These are phyloP conservation scores for Plasmodium knowlesi DNA, from an alignment of 169 alveolate genomes.

Conservation along the genomic window DNA sequence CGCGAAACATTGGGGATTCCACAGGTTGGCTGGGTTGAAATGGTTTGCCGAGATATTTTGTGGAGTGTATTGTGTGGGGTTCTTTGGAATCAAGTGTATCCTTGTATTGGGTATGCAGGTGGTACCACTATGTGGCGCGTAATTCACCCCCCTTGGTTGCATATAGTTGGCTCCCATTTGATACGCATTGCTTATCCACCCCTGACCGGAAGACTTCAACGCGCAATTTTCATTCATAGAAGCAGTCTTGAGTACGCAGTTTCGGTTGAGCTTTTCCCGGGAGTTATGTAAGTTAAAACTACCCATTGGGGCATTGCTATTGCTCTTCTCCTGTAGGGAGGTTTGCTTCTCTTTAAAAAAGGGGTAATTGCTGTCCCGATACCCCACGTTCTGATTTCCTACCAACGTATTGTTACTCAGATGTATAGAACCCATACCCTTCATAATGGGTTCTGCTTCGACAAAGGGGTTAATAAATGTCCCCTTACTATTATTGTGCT, in stretches of 20 bases:
- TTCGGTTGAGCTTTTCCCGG: neutral
- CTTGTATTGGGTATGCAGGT: neutral
- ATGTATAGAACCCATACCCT: conserved; percentile 2
- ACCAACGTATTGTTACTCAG: conserved; percentile 5
- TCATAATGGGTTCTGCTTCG: neutral
- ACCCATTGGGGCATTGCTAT: neutral
- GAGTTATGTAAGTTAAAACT: neutral
- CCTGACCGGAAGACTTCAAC: neutral
- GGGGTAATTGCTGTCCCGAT: neutral
- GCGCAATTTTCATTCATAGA: neutral
- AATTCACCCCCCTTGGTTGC: neutral
- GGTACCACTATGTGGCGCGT: neutral
- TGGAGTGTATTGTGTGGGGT: neutral
- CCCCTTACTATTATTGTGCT: conserved; percentile 6
- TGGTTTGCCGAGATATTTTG: neutral
- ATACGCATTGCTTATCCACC: neutral
- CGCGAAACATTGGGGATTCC: neutral
- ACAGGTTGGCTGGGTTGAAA: neutral
- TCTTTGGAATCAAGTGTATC: neutral
- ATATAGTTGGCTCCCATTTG: neutral
- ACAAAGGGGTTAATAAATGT: conserved; percentile 14
- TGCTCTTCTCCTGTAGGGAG: neutral
- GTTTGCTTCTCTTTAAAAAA: conserved; percentile 25
- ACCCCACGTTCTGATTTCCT: neutral
- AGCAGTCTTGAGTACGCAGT: conserved; percentile 19